Base-by-base conservation (phyloP, 2,329 filamentous ascomycete species). In the Calycina marina region DNA sequence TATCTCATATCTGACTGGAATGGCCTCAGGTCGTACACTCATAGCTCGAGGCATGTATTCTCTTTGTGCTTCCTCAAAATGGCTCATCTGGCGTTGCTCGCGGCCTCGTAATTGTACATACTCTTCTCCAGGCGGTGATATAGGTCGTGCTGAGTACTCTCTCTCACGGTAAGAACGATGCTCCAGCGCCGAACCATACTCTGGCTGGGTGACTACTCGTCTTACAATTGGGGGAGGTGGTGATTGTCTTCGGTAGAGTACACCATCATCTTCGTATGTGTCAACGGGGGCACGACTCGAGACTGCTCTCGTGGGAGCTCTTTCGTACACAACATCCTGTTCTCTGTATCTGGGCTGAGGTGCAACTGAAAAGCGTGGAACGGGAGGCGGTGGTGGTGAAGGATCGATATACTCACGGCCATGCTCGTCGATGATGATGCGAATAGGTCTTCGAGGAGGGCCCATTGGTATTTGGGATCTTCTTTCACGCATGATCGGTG, bases 351-450 rank as follows among this genome's bases (percentile, higher is more conserved):
- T 53, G 17, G 47, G 49, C 20, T 65, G 58, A 25, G 68, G 63
- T 4, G 65, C 67, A 11, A 67, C 60, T 5, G 71, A 73, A 30
- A 68, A 67, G 28, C 67, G 57, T 13, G 62, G 48, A 12, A 61
- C 40, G 14, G 61, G 44, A 14, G 53, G 44, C 20, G 20, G 20
- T n/a, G n/a, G n/a, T 29, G 60, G 62, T 6, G 57, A 46, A 15
- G 71, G 68, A 44, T 76, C 70, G 38, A 71, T 70, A 57, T 86
- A 94, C 51, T 83, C 74, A 51, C 82, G 81, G 25, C 85, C 85
- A 54, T 76, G 82, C 40, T 81, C 73, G 56, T 94, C 86, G 34
- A 92, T 64, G 18, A 93, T 65, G 40, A 93, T 77, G 39, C 77
- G 72, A 34, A 75, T 62, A 28, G 69, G 47, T 28, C 59, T 61